phyloP scores from a whole-genome alignment of 1,284 basidiomycete species.

The Marasmius sp. region DNA sequence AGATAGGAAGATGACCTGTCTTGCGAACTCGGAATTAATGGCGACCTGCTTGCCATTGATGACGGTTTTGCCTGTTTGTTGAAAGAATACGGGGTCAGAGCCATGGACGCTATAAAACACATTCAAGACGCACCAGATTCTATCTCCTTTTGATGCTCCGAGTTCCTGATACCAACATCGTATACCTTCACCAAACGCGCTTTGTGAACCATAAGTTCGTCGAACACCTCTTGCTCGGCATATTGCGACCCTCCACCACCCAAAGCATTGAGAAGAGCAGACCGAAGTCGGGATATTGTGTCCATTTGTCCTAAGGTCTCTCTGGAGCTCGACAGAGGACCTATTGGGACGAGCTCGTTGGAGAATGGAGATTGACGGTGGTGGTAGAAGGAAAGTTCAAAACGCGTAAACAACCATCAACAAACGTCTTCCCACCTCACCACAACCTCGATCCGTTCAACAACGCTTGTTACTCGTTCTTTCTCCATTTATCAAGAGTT shows the following conservation, averaged over 20 bases:
- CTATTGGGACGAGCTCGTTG: background rate
- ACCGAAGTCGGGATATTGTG: conserved; percentile 41
- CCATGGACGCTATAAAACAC: background rate
- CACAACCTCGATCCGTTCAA: background rate
- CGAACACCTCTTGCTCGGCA: conserved; percentile 73
- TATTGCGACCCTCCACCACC: conserved; percentile 40
- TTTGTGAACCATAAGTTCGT: conserved; percentile 68
- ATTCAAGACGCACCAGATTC: conserved; percentile 60
- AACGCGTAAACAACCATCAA: background rate
- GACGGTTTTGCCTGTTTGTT: conserved; percentile 53
- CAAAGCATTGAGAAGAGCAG: conserved; percentile 39
- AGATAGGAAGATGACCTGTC: conserved; percentile 72
- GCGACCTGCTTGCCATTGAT: conserved; percentile 61
- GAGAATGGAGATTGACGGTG: background rate
- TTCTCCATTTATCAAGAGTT: background rate
- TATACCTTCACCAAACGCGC: conserved; percentile 59
- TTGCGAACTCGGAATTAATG: conserved; percentile 73
- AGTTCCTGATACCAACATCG: conserved; percentile 60
- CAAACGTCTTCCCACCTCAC: background rate
- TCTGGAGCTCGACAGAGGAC: background rate
- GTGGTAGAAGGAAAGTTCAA: background rate
- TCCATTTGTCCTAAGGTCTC: conserved; percentile 34
- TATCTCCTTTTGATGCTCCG: conserved; percentile 68
- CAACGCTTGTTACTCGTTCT: background rate
- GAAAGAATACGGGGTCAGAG: background rate